Base-by-base conservation (phyloP, 768 basidiomycete species). In the Pleurotus ostreatus region DNA sequence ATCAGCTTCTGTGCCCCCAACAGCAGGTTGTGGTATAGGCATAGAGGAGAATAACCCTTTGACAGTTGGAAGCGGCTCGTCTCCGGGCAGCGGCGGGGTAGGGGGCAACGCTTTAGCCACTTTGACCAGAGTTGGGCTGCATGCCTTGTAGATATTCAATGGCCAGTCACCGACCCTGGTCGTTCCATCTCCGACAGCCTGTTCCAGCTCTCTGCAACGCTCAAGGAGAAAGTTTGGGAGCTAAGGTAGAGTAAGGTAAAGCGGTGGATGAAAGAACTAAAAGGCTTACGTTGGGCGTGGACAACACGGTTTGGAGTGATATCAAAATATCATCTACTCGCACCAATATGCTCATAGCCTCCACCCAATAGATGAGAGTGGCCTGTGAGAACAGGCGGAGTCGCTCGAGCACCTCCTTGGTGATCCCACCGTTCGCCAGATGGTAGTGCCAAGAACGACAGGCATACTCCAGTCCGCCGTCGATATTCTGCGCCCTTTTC, bases 361-460 rank as follows among this genome's bases (percentile, higher is more conserved):
- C 59, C 1, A 52, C n/a, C 59, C 59, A 60, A 20, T 55, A 39
- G 30, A 59, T 41, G 26, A 59, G 13, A 11, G 55, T 23, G 13
- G 25, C 16, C n/a, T 48, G 34, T 7, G 39, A 45, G 37, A 58
- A 58, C 5, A 30, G n/a, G 18, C 55, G 20, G 7, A 55, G 43
- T 22, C 26, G 37, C 20, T 49, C 11, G 2, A 49, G 13, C n/a
- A 59, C 22, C 13, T 46, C 25, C 15, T 49, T 52, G 23, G 46
- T 44, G 5, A 49, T 41, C 47, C 30, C 44, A 13, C n/a, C 41
- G 38, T 59, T 56, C 12, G 20, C 43, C 18, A 62, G 37, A 44
- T 62, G 61, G n/a, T 41, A n/a, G 30, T 54, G 53, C 59, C 61
- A 62, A 38, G n/a, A 60, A 23, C 45, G 46, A 40, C 59, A 62